Base-by-base conservation (phyloP, 805 yeast species). In the Debaryomyces tyrocola region DNA sequence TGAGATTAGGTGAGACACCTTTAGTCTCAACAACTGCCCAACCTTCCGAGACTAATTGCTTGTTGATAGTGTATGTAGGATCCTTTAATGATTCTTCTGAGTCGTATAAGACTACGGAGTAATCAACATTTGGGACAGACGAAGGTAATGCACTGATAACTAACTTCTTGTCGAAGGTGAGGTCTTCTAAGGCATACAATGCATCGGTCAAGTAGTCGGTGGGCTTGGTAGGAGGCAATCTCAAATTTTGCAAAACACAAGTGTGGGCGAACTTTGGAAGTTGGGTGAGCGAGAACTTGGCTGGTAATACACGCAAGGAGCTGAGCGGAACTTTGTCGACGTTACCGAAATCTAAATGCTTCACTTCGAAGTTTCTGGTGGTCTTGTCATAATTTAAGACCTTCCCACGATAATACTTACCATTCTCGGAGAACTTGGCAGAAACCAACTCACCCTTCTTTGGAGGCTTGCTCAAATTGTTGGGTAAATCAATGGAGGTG, bases 281-380 rank as follows among this genome's bases (percentile, higher is more conserved):
- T 1, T 63, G 53, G 7, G 66, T 47, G 21, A 64, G 44, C 4
- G 67, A 64, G 59, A 75, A 82, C 55, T 76, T 75, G 29, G 72
- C 45, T 12, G 90, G 85, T 44, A 85, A 70, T 2, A 70, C 68
- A 48, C 85, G 66, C 50, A 85, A 66, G 15, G 78, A 66, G 1
- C 69, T 49, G 34, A 70, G 56, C 10, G 75, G 50, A 8, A 82
- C 80, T 27, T 59, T 56, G 54, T 78, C 83, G 33, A 66, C 58
- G 41, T 75, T 77, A 28, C 90, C 90, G 49, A 78, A 80, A 59
- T 85, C 91, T 40, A 84, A 63, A 48, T 82, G 82, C 54, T 75
- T 75, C 27, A 85, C 83, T 44, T 74, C 76, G 56, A 64, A 79
- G 44, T 64, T 63, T 46, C 64, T 66, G 15, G 74, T 55, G 11